Evolutionary conservation across 768 basidiomycete genomes (phyloP), one percentile per base, ranked within the genome.

Genomic region (Leccinum arenicola): DNA sequence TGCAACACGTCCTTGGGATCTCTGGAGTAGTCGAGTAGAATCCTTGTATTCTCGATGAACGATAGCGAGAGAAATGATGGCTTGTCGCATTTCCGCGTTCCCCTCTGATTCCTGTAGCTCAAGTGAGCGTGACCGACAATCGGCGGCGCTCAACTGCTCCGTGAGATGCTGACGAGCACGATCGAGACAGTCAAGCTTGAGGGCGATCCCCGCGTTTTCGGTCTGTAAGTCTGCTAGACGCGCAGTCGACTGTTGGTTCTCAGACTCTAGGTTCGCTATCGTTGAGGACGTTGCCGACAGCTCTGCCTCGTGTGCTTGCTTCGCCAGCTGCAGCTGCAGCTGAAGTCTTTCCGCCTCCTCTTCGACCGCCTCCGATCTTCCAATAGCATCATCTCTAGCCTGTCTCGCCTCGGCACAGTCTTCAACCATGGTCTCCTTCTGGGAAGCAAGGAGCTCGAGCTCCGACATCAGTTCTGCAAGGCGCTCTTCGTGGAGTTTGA

Each of bases 401-500:
- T 87, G 87, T 55, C 91, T 78, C 2, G 89, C 89, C 56, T 87
- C 84, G 4, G 86, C 86, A 65, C 91, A 93, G 67, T 93, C 91
- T 61, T 92, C 90, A 0, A 93, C 83, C 88, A 93, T 90, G 2
- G 88, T 85, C 57, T 84, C 84, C 70, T 87, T 90, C 76, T 91
- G 82, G 5, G 83, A 80, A 21, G 74, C 77, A 58, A 86, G 75
- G 60, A 81, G 81, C 66, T 90, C 90, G 58, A 91, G 70, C 64
- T 93, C 91, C 17, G 68, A 71, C 3, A 81, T 85, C 82, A 90
- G 81, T 75, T 93, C 91, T 3, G 69, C 71, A 40, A 91, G 71
- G 7, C 88, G 79, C 27, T 93, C 91, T 69, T 93, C 91, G 57
- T 89, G 85, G 35, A 93, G 74, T 56, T 79, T 78, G 53, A 88